These are phyloP conservation scores for Solanum etuberosum DNA, from an alignment of 257 asterid genomes.

Conservation along the genomic window DNA sequence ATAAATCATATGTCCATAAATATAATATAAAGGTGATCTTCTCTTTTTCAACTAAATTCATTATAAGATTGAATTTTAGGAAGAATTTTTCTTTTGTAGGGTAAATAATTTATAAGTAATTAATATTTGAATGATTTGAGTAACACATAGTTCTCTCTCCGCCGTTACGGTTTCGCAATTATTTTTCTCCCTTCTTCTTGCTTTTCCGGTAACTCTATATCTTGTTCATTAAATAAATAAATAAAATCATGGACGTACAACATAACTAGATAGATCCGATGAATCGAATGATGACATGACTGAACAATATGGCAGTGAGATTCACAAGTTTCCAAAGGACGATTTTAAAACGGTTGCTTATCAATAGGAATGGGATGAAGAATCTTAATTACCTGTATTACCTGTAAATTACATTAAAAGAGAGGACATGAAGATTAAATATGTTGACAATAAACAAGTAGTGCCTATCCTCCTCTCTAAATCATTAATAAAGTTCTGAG, in stretches of 20 bases:
- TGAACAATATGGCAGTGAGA: neutral
- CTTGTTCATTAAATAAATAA: too few relatives aligned
- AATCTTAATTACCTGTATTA: neutral
- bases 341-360: neutral
- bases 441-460: slow-evolving; percentile 1
- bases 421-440: slow-evolving; percentile 4
- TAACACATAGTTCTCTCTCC: too few relatives aligned
- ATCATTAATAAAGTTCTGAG: neutral
- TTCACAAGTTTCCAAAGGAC: neutral
- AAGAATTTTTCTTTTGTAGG: neutral
- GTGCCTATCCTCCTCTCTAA: slow-evolving; percentile 37
- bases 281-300: neutral
- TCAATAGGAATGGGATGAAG: neutral
- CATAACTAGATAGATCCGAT: neutral
- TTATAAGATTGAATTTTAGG: too few relatives aligned
- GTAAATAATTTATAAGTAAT: neutral
- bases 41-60: too few relatives aligned
- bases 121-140: too few relatives aligned
- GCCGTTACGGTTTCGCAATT: too few relatives aligned
- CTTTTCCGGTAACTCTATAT: too few relatives aligned
- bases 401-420: neutral
- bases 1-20: neutral
- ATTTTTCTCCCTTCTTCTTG: too few relatives aligned
- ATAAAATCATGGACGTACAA: too few relatives aligned
- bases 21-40: neutral